Percentiles rank a stretch among this genome's conserved stretches.
Conservation (phyloP, 1,284 basidiomycete genomes). For the Trichosporon coremiiforme region DNA sequence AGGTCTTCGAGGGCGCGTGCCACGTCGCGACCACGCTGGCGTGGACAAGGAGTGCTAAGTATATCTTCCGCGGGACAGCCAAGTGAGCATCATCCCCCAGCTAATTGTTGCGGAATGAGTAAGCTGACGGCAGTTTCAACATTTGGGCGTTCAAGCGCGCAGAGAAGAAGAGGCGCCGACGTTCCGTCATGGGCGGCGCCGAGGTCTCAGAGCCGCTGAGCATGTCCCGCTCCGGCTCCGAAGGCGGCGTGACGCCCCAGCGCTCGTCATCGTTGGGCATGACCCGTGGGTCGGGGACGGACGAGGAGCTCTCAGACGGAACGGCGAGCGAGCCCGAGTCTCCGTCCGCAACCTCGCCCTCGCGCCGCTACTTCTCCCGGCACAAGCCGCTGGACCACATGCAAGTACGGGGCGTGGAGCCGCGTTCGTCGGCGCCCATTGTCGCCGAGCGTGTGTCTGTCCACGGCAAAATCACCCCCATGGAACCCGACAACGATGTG, state of each 20-base stretch:
- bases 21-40: constrained; percentile 56
- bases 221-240: neutral
- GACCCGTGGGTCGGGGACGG: neutral
- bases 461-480: constrained; percentile 70
- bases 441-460: constrained; percentile 86
- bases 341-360: neutral
- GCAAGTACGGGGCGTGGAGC: constrained; percentile 47
- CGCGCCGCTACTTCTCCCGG: neutral
- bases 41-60: constrained; percentile 54
- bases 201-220: neutral
- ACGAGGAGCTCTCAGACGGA: constrained; percentile 1
- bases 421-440: constrained; percentile 57
- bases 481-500: constrained; percentile 68
- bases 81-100: constrained; percentile 40
- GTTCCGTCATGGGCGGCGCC: neutral
- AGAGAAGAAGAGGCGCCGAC: constrained; percentile 28
- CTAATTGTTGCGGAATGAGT: neutral
- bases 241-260: neutral
- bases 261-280: neutral
- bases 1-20: constrained; percentile 56
- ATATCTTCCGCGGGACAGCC: constrained; percentile 53
- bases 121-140: constrained; percentile 45
- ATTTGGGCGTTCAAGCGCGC: constrained; percentile 54
- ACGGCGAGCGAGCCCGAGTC: neutral
- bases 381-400: constrained; percentile 28